These are phyloP conservation scores for Fusarium tricinctum DNA, from an alignment of 2,329 filamentous ascomycete species.

Conservation along the genomic window DNA sequence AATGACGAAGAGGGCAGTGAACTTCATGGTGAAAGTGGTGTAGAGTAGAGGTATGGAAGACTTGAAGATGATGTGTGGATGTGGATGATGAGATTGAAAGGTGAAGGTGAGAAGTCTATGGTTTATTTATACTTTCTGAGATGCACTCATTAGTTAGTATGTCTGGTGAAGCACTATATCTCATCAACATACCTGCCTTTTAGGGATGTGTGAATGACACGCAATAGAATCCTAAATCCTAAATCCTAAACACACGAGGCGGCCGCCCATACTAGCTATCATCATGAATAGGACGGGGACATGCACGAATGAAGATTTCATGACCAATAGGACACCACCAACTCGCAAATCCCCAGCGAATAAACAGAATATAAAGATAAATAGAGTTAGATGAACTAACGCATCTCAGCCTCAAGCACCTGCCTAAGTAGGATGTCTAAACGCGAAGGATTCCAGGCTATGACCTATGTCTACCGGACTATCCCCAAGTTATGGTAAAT, in stretches of 20 bases:
- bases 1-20: slow-evolving; percentile 4
- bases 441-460: not conserved
- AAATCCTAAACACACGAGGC: too few relatives aligned
- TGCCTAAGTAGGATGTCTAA: not conserved
- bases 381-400: not conserved
- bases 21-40: slow-evolving; percentile 1
- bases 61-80: not conserved
- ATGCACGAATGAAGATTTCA: too few relatives aligned
- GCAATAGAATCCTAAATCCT: too few relatives aligned
- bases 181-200: not conserved
- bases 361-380: not conserved
- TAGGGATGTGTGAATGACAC: not conserved
- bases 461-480: not conserved
- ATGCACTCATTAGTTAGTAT: accelerated
- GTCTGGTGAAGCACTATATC: not conserved
- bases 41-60: not conserved
- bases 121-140: not conserved
- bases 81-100: too few relatives aligned
- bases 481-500: not conserved
- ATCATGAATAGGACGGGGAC: too few relatives aligned
- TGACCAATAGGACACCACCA: too few relatives aligned
- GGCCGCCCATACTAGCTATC: too few relatives aligned
- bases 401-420: not conserved
- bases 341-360: not conserved
- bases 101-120: not conserved